Conservation (phyloP, 2,329 filamentous ascomycete genomes). For the Ceratocystis lukuohia region DNA sequence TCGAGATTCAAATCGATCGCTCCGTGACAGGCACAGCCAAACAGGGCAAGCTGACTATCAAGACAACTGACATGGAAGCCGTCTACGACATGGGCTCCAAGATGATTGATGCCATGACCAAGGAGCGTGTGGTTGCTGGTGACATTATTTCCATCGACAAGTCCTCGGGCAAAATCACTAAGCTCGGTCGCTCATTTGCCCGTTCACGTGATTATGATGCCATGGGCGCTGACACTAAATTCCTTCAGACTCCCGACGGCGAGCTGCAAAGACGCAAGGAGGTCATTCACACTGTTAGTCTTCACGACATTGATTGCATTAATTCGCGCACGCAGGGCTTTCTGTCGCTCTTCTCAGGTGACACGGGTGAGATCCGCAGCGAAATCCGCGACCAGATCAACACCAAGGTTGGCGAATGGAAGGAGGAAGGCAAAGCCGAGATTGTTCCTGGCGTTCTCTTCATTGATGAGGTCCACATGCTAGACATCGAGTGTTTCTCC, state of each 20-base stretch:
- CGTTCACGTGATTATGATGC: conserved; percentile 96
- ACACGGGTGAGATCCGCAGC: conserved; percentile 93
- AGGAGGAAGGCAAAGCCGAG: conserved; percentile 96
- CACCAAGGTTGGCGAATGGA: conserved; percentile 97
- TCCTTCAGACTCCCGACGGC: conserved; percentile 92
- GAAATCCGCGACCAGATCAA: conserved; percentile 98
- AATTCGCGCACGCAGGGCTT: conserved; percentile 98
- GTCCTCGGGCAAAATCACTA: conserved; percentile 93
- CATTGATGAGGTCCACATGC: conserved; percentile 99
- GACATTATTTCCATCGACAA: conserved; percentile 99
- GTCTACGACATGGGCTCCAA: conserved; percentile 99
- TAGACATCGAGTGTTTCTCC: conserved; percentile 97
- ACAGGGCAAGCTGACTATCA: conserved; percentile 97
- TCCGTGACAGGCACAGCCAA: conserved; percentile 94
- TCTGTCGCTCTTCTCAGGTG: conserved; percentile 89
- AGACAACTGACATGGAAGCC: conserved; percentile 99
- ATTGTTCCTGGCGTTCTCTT: conserved; percentile 95
- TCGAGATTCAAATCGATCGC: conserved; percentile 95
- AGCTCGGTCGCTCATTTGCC: conserved; percentile 87
- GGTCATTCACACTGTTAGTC: conserved; percentile 87
- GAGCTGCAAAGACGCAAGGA: conserved; percentile 96
- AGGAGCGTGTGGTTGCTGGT: conserved; percentile 96
- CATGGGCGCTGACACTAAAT: conserved; percentile 97
- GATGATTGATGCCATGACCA: conserved; percentile 99
- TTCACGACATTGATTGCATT: conserved; percentile 98